Base-by-base conservation (phyloP, 2,329 filamentous ascomycete species). In the Apiospora aurea region DNA sequence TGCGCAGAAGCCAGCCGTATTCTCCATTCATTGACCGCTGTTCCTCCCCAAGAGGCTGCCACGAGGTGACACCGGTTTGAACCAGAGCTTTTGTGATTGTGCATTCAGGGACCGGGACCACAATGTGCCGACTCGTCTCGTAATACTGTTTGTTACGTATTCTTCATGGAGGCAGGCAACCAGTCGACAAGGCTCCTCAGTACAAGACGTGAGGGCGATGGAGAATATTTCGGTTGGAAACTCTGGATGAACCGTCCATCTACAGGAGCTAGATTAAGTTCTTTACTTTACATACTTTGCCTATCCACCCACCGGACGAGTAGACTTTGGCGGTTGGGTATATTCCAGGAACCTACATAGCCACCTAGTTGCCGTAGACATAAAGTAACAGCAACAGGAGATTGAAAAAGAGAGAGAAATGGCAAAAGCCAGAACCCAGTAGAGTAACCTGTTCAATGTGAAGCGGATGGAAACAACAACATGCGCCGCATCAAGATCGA, bases 401-500 rank as follows among this genome's bases (percentile, higher is more conserved):
- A 51, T 26, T 4, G 3, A 4, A 51, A 51, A 13, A 11, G n/a
- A 10, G 21, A 49, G 6, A 38, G 34, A 38, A 38, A 38, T 38
- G 34, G 34, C 34, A 38, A 2, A 51, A 24, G n/a, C 11, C 21
- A 13, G 21, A 51, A 51, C n/a, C 26, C 26, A 29, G 26, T 29
- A 29, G 3, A 57, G 6, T 26, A 29, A 57, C 26, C 29, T 61
- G 21, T 16, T 2, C 8, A 6, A 38, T 21, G 29, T 29, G 10
- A 21, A 61, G 53, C n/a, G 29, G 10, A 21, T 6, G 7, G 11
- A n/a, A 44, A 26, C 44, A 67, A 18, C 38, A 46, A 21, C 13
- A 71, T 71, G 69, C 69, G 69, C 16, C 69, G 69, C 16, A 24
- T 71, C 21, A 41, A 26, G 21, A 24, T 41, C 44, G 69, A 71